Conservation (phyloP, 495 filamentous ascomycete genomes). For the Bacidia rubella region DNA sequence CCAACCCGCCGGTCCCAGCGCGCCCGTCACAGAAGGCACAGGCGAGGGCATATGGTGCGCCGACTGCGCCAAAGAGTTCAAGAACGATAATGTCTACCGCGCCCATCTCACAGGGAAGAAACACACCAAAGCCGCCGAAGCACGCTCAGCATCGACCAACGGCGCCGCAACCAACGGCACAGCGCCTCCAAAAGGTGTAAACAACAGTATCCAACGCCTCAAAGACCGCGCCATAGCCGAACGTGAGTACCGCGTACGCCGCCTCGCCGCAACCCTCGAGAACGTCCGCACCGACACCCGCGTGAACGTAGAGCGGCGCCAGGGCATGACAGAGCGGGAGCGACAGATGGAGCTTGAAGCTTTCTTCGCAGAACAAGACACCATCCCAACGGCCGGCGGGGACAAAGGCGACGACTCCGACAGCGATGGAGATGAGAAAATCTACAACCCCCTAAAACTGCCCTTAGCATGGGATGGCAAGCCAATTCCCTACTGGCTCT, state of each 20-base stretch:
- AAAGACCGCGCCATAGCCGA: constrained; percentile 89
- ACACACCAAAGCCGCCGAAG: constrained; percentile 69
- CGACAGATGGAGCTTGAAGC: constrained; percentile 82
- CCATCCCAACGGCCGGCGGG: constrained; percentile 19
- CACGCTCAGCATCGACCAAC: constrained; percentile 31
- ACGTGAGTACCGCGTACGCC: constrained; percentile 69
- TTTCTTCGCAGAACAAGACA: constrained; percentile 50
- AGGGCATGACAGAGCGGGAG: constrained; percentile 92
- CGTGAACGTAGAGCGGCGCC: constrained; percentile 85
- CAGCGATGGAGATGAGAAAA: constrained; percentile 62
- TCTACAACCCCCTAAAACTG: constrained; percentile 94
- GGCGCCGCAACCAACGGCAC: constrained; percentile 11
- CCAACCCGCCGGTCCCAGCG: constrained; percentile 25
- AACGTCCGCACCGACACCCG: constrained; percentile 70
- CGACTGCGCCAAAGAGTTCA: constrained; percentile 88
- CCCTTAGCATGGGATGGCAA: constrained; percentile 97
- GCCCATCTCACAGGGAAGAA: constrained; percentile 82
- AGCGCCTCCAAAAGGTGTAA: constrained; percentile 19
- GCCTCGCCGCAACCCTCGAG: constrained; percentile 60
- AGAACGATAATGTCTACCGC: constrained; percentile 89
- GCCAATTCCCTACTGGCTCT: constrained; percentile 97
- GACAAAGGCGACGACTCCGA: constrained; percentile 41
- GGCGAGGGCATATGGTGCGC: constrained; percentile 71
- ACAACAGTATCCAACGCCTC: constrained; percentile 35
- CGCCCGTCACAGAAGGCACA: constrained; percentile 40